A percentile compares a stretch with the other conserved stretches of the same genome.
phyloP scores from a whole-genome alignment of 2,329 filamentous ascomycete species.

The Alternaria dauci region DNA sequence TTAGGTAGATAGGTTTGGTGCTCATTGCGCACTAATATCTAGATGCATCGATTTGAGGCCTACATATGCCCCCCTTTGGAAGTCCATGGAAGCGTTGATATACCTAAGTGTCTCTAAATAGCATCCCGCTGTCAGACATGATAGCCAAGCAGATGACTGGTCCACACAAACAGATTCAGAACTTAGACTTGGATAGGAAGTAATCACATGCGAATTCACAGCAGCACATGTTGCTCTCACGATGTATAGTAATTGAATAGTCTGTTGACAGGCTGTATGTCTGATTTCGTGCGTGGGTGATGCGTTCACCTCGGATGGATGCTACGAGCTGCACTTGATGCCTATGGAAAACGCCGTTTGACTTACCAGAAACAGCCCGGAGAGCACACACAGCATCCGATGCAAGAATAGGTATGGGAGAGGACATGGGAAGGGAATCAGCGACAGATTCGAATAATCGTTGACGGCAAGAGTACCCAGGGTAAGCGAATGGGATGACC shows the following conservation, averaged over 20 bases:
- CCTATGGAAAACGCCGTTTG: not conserved
- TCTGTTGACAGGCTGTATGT: not conserved
- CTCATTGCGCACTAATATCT: not conserved
- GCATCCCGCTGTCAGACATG: not conserved
- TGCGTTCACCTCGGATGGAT: not conserved
- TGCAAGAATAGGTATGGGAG: not conserved
- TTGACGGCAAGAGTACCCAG: not conserved
- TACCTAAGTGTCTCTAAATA: not conserved
- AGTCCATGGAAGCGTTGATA: not conserved
- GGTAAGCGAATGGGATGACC: not conserved
- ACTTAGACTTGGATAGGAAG: too few relatives aligned
- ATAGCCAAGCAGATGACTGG: not conserved
- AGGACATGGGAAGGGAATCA: not conserved
- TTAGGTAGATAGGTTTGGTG: not conserved
- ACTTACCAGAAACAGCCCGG: too few relatives aligned
- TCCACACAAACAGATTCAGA: not conserved
- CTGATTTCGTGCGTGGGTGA: not conserved
- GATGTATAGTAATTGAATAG: not conserved
- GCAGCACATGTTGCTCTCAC: not conserved
- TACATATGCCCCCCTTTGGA: not conserved
- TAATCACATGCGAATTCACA: not conserved
- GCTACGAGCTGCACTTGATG: not conserved
- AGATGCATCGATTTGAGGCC: not conserved
- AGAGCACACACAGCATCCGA: not conserved
- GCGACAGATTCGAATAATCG: not conserved